Evolutionary conservation across 257 asterid genomes (phyloP).

Genomic region (Cinchona pubescens): DNA sequence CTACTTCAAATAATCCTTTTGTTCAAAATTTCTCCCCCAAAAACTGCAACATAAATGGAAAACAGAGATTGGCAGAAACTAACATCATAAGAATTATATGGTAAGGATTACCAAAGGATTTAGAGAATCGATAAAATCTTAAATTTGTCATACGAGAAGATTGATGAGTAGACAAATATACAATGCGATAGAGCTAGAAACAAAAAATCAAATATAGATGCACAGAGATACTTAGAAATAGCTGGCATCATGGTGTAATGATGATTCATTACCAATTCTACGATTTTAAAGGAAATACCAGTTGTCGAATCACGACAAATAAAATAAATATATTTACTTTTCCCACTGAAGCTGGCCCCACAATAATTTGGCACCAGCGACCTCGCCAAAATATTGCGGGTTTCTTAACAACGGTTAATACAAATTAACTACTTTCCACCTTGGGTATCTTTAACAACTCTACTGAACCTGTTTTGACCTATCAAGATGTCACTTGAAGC

Average conservation of each 20-base stretch:
- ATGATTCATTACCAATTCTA: not conserved
- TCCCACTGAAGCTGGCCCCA: not conserved
- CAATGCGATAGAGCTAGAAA: too few species aligned
- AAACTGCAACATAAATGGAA: not conserved
- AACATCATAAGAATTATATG: not conserved
- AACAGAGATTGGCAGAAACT: not conserved
- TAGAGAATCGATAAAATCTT: too few species aligned
- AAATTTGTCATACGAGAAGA: not conserved
- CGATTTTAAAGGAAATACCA: not conserved
- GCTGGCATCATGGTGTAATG: not conserved
- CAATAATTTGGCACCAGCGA: not conserved
- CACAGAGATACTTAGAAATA: not conserved
- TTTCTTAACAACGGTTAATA: not conserved
- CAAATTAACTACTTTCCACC: not conserved
- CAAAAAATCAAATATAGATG: not conserved
- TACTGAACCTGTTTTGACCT: not conserved
- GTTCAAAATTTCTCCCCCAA: not conserved
- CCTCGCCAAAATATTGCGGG: not conserved
- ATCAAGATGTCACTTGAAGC: not conserved
- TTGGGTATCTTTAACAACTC: not conserved
- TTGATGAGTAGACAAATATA: too few species aligned
- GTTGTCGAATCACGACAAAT: not conserved
- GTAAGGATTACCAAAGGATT: not conserved
- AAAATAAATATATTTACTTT: not conserved
- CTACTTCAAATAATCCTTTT: not conserved